Evolutionary conservation across 2,329 filamentous ascomycete genomes (phyloP).

Genomic region (Davidsoniella neocaledoniae): DNA sequence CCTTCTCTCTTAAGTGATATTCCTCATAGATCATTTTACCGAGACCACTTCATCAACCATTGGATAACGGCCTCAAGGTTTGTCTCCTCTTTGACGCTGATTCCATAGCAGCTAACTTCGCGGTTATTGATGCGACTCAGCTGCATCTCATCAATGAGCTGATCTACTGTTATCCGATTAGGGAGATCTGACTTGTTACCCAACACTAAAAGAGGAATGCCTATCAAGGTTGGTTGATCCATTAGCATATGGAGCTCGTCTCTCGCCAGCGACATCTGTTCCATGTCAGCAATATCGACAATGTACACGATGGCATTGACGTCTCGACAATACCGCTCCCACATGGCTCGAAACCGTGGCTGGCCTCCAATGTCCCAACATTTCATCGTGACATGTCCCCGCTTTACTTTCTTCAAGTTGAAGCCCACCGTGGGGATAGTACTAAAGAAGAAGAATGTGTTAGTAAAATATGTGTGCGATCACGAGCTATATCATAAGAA

Average conservation of each 20-base stretch:
- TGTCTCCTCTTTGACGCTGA: slow-evolving; percentile 96
- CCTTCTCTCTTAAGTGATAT: slow-evolving; percentile 24
- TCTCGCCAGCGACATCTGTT: slow-evolving; percentile 65
- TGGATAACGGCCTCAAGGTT: slow-evolving; percentile 94
- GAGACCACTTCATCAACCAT: slow-evolving; percentile 85
- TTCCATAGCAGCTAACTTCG: slow-evolving; percentile 96
- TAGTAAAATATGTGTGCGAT: background rate
- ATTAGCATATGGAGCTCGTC: slow-evolving; percentile 87
- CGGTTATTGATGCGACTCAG: slow-evolving; percentile 78
- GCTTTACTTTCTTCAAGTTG: slow-evolving; percentile 97
- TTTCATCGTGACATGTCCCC: slow-evolving; percentile 94
- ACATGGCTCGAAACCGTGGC: slow-evolving; percentile 94
- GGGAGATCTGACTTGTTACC: slow-evolving; percentile 95
- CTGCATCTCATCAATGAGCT: slow-evolving; percentile 83
- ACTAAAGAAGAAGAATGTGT: slow-evolving; percentile 35
- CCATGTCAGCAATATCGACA: slow-evolving; percentile 81
- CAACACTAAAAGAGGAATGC: slow-evolving; percentile 82
- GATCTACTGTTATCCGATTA: slow-evolving; percentile 82
- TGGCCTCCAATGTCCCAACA: slow-evolving; percentile 98
- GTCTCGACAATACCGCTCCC: slow-evolving; percentile 95
- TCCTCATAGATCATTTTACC: slow-evolving; percentile 23
- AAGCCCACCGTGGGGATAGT: slow-evolving; percentile 97
- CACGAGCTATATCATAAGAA: no score
- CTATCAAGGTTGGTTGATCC: slow-evolving; percentile 65
- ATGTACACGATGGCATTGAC: slow-evolving; percentile 98